Conservation (phyloP, 2,329 filamentous ascomycete species). For the Polychaeton citri region DNA sequence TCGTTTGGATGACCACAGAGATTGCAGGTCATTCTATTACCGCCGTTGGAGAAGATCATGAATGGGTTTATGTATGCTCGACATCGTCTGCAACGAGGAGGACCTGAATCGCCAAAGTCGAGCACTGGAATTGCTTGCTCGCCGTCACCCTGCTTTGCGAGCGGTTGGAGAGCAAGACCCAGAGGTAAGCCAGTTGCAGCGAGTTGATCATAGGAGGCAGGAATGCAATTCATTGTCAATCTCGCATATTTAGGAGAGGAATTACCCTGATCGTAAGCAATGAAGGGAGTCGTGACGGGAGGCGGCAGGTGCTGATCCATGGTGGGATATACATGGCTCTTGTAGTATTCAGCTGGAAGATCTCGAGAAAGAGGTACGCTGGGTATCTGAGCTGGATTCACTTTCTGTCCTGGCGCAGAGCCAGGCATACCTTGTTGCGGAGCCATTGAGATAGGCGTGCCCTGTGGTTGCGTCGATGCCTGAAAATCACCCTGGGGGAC, state of each 20-base stretch:
- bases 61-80: slow-evolving; percentile 97
- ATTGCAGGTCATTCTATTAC: slow-evolving; percentile 96
- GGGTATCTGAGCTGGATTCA: slow-evolving; percentile 85
- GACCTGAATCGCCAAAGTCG: slow-evolving; percentile 84
- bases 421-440: slow-evolving; percentile 11
- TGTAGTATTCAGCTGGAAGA: slow-evolving; percentile 66
- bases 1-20: slow-evolving; percentile 97
- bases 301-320: slow-evolving; percentile 90
- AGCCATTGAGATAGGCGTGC: slow-evolving; percentile 17
- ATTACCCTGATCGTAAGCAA: slow-evolving; percentile 93
- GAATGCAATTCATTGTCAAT: slow-evolving; percentile 87
- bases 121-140: slow-evolving; percentile 81
- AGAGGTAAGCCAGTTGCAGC: slow-evolving; percentile 70
- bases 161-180: slow-evolving; percentile 75
- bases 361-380: slow-evolving; percentile 82
- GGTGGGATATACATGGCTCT: slow-evolving; percentile 81
- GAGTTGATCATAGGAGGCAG: slow-evolving; percentile 66
- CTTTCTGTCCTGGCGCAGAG: slow-evolving; percentile 48
- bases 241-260: slow-evolving; percentile 88
- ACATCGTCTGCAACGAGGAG: slow-evolving; percentile 83
- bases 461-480: slow-evolving; percentile 1
- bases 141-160: slow-evolving; percentile 70
- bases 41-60: slow-evolving; percentile 90
- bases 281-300: slow-evolving; percentile 74
- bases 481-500: slow-evolving; percentile 7